Base-by-base conservation (phyloP, 2,329 filamentous ascomycete species). In the Tolypocladium album region DNA sequence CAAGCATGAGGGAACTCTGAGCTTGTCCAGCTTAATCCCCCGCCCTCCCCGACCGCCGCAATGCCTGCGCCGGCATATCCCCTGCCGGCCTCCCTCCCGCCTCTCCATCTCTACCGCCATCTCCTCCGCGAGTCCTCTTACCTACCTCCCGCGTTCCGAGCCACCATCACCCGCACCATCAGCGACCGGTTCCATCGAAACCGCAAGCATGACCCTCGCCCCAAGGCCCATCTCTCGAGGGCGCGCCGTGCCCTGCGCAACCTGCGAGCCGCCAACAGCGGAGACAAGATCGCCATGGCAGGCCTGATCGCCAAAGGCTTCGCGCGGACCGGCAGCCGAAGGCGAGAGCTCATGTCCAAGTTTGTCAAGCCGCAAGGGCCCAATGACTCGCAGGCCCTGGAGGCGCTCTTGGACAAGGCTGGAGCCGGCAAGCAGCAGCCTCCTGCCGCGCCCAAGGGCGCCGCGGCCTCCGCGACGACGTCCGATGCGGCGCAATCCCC, bases 101-200 rank as follows among this genome's bases (percentile, higher is more conserved):
- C 69, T 42, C 61, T 68, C n/a, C 67, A 71, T 64, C 70, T 84
- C 55, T 87, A 85, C 69, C 79, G 85, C 60, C 78, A 82, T 61
- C 73, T 87, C 27, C 80, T 87, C 42, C 82, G 85, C 61, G 83
- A 86, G 72, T 74, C 78, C 45, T 79, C 81, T 36, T 88, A 88
- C 67, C 79, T 87, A 2, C 83, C 83, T 1, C 75, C 75, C 2
- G 70, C 79, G 45, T 81, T 80, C 61, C 78, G 77, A 45, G 69
- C 72, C 2, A 78, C 74, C 59, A 71, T 82, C 58, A 67, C 72
- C 55, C 65, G 71, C 8, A 73, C 73, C 40, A 79, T 86, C 55
- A 71, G 73, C 57, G 61, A 65, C 9, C 75, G 76, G 40, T 86
- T 84, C 66, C 76, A 75, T n/a, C 69, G 70, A 3, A 71, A 78